Evolutionary conservation across 345 rosid species (phyloP).

Genomic region (Tarenaya hassleriana): DNA sequence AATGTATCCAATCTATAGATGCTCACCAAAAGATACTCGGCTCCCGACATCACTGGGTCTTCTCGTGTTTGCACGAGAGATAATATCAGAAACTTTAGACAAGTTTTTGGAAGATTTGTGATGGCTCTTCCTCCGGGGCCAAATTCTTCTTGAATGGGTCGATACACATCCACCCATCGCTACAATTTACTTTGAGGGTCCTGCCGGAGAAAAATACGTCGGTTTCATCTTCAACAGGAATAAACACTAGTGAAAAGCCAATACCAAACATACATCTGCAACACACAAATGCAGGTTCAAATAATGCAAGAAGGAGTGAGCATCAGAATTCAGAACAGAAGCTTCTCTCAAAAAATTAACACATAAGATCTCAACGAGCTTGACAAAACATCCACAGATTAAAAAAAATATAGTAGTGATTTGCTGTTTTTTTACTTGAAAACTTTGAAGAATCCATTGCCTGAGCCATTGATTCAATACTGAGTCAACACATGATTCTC

Average conservation of each 20-base stretch:
- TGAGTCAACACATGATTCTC: slow-evolving; percentile 6
- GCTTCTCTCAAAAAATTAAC: neutral
- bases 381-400: slow-evolving; percentile 1
- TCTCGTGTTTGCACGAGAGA: slow-evolving; percentile 31
- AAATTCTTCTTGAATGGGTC: slow-evolving; percentile 32
- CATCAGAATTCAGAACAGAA: neutral
- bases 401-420: slow-evolving; percentile 12
- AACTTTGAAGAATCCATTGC: slow-evolving; percentile 23
- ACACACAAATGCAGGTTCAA: neutral
- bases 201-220: slow-evolving; percentile 21
- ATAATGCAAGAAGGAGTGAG: no score
- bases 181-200: slow-evolving; percentile 14
- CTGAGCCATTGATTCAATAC: slow-evolving; percentile 12
- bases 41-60: slow-evolving; percentile 33
- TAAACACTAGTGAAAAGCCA: neutral
- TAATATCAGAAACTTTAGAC: slow-evolving; percentile 31
- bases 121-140: slow-evolving; percentile 29
- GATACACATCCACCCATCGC: slow-evolving; percentile 75
- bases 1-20: neutral
- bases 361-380: slow-evolving; percentile 8
- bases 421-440: slow-evolving; percentile 15
- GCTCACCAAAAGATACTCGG: slow-evolving; percentile 41
- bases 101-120: slow-evolving; percentile 31
- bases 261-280: neutral
- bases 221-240: neutral